Conservation (phyloP, 2,329 filamentous ascomycete genomes). For the Penicillium occitanis region DNA sequence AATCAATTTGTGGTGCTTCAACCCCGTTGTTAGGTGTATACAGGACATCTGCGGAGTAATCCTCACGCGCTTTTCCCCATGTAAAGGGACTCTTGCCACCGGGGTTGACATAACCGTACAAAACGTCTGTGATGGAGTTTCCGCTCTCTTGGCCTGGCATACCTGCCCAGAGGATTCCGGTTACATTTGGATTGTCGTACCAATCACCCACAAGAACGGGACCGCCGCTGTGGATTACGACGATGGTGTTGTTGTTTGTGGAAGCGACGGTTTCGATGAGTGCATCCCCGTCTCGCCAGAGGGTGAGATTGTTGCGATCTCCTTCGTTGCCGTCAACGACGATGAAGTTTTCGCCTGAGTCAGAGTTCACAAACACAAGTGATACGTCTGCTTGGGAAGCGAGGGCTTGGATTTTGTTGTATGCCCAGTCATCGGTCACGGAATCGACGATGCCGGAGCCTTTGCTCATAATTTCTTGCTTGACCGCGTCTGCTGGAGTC, state of each 20-base stretch:
- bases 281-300: slow-evolving; percentile 80
- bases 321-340: slow-evolving; percentile 77
- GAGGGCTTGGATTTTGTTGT: slow-evolving; percentile 50
- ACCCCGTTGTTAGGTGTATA: slow-evolving; percentile 59
- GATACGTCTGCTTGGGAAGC: slow-evolving; percentile 53
- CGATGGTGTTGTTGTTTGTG: slow-evolving; percentile 81
- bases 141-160: slow-evolving; percentile 74
- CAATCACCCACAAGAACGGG: slow-evolving; percentile 71
- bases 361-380: slow-evolving; percentile 86
- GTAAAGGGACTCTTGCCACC: slow-evolving; percentile 64
- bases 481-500: slow-evolving; percentile 63
- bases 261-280: slow-evolving; percentile 78
- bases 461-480: slow-evolving; percentile 66
- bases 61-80: slow-evolving; percentile 53
- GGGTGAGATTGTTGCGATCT: slow-evolving; percentile 86
- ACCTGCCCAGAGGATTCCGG: slow-evolving; percentile 72
- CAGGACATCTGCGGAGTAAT: slow-evolving; percentile 58
- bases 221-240: slow-evolving; percentile 83
- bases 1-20: slow-evolving; percentile 58
- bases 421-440: slow-evolving; percentile 59
- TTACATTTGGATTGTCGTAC: slow-evolving; percentile 64
- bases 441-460: slow-evolving; percentile 62
- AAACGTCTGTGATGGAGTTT: slow-evolving; percentile 69
- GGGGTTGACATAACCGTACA: slow-evolving; percentile 67
- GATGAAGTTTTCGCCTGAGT: slow-evolving; percentile 85